phyloP scores from a whole-genome alignment of 176 grass and related monocot species.

The Oryza brachyantha region DNA sequence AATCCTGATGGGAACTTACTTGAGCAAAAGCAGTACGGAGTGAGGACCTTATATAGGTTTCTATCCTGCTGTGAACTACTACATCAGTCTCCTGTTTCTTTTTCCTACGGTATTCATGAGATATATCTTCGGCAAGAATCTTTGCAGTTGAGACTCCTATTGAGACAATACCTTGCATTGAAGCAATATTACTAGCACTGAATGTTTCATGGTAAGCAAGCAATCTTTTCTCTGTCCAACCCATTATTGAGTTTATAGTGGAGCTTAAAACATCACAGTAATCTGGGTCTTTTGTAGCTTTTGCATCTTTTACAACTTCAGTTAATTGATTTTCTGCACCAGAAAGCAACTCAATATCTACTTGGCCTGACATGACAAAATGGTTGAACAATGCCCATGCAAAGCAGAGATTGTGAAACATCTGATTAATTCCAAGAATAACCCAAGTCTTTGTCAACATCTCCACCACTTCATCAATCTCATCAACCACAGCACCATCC shows the following conservation, averaged over 20 bases:
- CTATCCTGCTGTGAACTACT: slow-evolving; percentile 54
- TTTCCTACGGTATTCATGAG: slow-evolving; percentile 49
- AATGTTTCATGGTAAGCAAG: slow-evolving; percentile 87
- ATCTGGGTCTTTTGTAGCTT: slow-evolving; percentile 65
- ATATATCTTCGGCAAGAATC: slow-evolving; percentile 65
- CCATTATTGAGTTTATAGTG: slow-evolving; percentile 65
- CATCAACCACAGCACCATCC: slow-evolving; percentile 57
- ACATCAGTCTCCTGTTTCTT: slow-evolving; percentile 62
- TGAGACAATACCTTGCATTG: slow-evolving; percentile 63
- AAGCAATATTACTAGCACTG: slow-evolving; percentile 59
- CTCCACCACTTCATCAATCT: slow-evolving; percentile 73
- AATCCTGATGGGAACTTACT: slow-evolving; percentile 48
- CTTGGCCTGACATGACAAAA: slow-evolving; percentile 59
- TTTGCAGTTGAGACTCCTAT: slow-evolving; percentile 64
- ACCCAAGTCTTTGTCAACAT: slow-evolving; percentile 74
- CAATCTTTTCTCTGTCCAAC: slow-evolving; percentile 75
- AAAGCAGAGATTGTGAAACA: slow-evolving; percentile 82
- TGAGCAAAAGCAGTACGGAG: slow-evolving; percentile 75
- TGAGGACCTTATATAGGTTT: slow-evolving; percentile 73
- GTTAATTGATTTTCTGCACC: slow-evolving; percentile 51
- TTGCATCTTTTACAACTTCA: slow-evolving; percentile 78
- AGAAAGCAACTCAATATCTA: slow-evolving; percentile 62
- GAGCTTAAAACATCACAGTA: slow-evolving; percentile 84
- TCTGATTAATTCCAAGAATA: slow-evolving; percentile 77
- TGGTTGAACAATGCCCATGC: slow-evolving; percentile 71